Conservation (phyloP, 208 protist genomes). For the Balamuthia mandrillaris region DNA sequence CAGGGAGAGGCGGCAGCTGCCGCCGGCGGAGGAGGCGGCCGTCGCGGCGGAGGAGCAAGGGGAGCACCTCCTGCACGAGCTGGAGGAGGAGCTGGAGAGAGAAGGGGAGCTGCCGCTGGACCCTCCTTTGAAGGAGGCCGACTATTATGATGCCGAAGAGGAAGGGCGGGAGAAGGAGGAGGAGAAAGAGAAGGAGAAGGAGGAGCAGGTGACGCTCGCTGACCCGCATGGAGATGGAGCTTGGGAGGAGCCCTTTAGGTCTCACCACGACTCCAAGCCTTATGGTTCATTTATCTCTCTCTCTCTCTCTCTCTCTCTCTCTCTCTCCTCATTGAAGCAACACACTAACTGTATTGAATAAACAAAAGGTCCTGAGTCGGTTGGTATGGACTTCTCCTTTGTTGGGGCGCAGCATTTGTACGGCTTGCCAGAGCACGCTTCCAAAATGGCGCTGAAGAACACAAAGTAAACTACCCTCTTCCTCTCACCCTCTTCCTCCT, state of each 20-base stretch:
- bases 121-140: not conserved
- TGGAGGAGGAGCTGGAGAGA: not conserved
- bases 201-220: not conserved
- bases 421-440: slow-evolving; percentile 92
- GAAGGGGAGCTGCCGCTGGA: not conserved
- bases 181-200: not conserved
- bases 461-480: slow-evolving; percentile 36
- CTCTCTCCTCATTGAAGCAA: not conserved
- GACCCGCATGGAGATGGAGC: slow-evolving; percentile 5
- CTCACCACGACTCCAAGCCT: slow-evolving; percentile 57
- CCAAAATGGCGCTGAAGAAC: slow-evolving; percentile 77
- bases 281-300: not conserved
- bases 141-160: not conserved
- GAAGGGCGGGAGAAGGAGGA: not conserved
- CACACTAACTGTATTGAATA: not conserved
- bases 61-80: not conserved
- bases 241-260: slow-evolving; percentile 70
- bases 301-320: not conserved
- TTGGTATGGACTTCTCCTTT: slow-evolving; percentile 77
- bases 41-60: not conserved
- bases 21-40: not conserved
- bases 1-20: not conserved
- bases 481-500: not conserved
- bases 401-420: slow-evolving; percentile 76
- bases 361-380: slow-evolving; percentile 46